Evolutionary conservation across 306 rosid genomes (phyloP), one percentile per base, ranked within the genome.

Genomic region (Sesbania bispinosa): DNA sequence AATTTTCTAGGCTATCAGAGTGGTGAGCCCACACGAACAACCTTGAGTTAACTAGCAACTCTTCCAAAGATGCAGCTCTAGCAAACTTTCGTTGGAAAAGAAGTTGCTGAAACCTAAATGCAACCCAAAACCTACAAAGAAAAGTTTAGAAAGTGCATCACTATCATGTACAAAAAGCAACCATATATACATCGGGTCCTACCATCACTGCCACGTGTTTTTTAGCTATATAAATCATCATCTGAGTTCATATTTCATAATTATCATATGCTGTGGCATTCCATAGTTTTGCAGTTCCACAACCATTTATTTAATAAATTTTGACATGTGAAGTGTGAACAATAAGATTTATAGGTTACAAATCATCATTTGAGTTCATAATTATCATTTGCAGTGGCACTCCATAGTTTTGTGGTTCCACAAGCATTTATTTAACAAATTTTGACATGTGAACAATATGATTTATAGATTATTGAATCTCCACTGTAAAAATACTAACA

Each of bases 11-110:
- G 55, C 88, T 84, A 53, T 90, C 98, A 66, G 98, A 90, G 86
- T 90, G 97, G 79, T 90, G 87, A 71, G 97, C 98, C 97, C 97
- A 94, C 67, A 80, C 94, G 55, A 90, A 83, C 85, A 90, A 45
- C 83, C 80, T 81, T 14, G 97, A 83, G 86, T 86, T 86, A 80
- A 88, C 81, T 63, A 58, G 61, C 84, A 90, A 54, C 76, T 90
- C 95, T 41, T 87, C 86, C 13, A 85, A 9, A 9, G 90, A 77
- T 39, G 88, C 89, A 21, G 81, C 77, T 84, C 89, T 87, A 67
- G 88, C 85, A 50, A 70, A 71, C 60, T 51, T 84, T 38, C 84
- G 85, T 46, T 59, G 77, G 71, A 80, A 94, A 76, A 74, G 82
- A 47, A 89, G 81, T 80, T 90, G 98, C 84, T 77, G 90, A 89